phyloP scores from a whole-genome alignment of 2,329 filamentous ascomycete genomes.

The Penicillium verrucosum region DNA sequence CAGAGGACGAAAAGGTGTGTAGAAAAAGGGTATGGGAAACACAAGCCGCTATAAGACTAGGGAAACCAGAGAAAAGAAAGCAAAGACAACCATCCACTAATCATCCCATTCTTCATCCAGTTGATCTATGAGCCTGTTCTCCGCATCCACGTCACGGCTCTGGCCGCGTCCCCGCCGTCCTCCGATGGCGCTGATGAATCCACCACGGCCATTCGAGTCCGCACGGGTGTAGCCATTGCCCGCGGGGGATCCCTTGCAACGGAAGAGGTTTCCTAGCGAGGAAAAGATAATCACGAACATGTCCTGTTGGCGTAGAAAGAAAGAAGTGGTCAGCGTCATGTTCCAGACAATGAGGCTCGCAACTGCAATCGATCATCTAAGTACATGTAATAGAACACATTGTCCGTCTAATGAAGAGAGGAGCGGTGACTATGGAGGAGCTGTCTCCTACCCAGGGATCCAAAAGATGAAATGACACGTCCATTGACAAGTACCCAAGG shows the following conservation, averaged over 20 bases:
- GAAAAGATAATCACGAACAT: constrained; percentile 48
- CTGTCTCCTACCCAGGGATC: neutral
- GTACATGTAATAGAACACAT: neutral
- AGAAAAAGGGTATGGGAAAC: neutral
- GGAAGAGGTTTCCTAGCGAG: constrained; percentile 42
- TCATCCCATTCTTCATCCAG: constrained; percentile 98
- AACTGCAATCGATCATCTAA: neutral
- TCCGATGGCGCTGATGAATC: constrained; percentile 37
- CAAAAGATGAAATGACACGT: neutral
- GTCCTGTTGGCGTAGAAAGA: constrained; percentile 36
- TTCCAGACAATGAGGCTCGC: neutral
- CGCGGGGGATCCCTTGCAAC: constrained; percentile 32
- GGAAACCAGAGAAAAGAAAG: neutral
- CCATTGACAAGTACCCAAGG: neutral
- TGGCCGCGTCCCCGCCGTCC: constrained; percentile 25
- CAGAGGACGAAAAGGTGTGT: neutral
- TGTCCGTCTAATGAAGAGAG: neutral
- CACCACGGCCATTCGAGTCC: constrained; percentile 24
- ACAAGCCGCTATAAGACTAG: constrained; percentile 1
- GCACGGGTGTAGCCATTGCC: constrained; percentile 35
- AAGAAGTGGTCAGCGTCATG: constrained; percentile 15
- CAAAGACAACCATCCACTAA: constrained; percentile 17
- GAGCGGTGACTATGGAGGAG: constrained; percentile 5
- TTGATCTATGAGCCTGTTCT: constrained; percentile 92
- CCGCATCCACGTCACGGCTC: constrained; percentile 62